Evolutionary conservation across 495 filamentous ascomycete genomes (phyloP).

Genomic region (Astrothelium macrocarpum): DNA sequence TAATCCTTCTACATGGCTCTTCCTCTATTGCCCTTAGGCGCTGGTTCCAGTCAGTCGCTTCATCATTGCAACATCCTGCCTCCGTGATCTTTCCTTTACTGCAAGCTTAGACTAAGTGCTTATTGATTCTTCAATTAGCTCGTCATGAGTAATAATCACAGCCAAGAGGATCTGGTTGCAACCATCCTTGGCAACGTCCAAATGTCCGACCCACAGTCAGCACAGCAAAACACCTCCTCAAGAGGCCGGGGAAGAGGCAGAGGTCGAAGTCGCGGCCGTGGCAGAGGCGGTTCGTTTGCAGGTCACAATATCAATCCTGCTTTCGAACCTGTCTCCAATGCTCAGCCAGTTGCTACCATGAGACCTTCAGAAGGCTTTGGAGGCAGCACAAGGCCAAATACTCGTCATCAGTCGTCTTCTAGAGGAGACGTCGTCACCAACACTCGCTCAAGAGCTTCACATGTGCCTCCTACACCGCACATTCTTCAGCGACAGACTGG

Average conservation of each 20-base stretch:
- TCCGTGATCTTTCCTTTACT: neutral
- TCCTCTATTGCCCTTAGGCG: neutral
- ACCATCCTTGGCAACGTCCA: constrained; percentile 37
- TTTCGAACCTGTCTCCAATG: neutral
- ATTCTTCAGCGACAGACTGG: neutral
- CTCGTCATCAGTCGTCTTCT: neutral
- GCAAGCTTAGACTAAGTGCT: neutral
- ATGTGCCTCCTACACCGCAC: neutral
- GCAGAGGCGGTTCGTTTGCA: no score
- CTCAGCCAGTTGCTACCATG: neutral
- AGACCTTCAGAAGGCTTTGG: neutral
- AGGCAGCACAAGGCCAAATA: no score
- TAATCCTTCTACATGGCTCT: neutral
- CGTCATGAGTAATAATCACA: neutral
- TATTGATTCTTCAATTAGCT: neutral
- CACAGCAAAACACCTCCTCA: neutral
- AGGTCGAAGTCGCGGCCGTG: neutral
- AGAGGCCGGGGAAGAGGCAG: neutral
- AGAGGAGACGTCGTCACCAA: neutral
- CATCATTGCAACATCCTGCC: neutral
- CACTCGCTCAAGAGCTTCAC: neutral
- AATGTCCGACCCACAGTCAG: neutral
- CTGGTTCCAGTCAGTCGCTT: neutral
- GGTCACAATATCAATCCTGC: neutral
- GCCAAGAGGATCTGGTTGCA: constrained; percentile 34